A percentile compares a stretch with the other conserved stretches of the same genome.
These are phyloP conservation scores for Phtheirospermum japonicum DNA, from an alignment of 257 asterid genomes.

Conservation along the genomic window DNA sequence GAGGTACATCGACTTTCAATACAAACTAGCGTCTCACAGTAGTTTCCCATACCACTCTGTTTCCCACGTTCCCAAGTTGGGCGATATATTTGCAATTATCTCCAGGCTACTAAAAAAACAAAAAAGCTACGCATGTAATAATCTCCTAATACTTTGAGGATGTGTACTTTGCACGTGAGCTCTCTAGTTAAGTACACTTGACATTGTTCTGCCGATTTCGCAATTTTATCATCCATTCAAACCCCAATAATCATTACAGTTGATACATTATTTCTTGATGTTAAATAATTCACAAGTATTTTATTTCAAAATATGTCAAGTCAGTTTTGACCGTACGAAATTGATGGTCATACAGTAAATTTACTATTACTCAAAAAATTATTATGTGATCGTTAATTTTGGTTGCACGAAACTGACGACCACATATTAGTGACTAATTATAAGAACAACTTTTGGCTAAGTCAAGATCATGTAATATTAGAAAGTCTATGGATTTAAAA, in stretches of 20 bases:
- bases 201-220: slow-evolving; percentile 2
- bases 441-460: not conserved
- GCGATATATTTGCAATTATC: not conserved
- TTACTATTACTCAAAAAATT: too few relatives aligned
- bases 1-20: not conserved
- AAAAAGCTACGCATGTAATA: not conserved
- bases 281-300: too few relatives aligned
- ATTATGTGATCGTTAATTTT: too few relatives aligned
- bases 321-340: not conserved
- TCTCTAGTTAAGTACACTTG: slow-evolving; percentile 1
- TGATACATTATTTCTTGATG: too few relatives aligned
- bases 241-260: too few relatives aligned
- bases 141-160: slow-evolving; percentile 1
- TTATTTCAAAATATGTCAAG: too few relatives aligned
- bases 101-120: not conserved
- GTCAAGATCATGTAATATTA: too few relatives aligned
- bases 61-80: slow-evolving; percentile 31
- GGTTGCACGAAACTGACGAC: too few relatives aligned
- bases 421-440: too few relatives aligned
- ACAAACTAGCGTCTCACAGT: slow-evolving; percentile 13
- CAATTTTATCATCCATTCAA: not conserved
- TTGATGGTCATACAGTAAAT: not conserved
- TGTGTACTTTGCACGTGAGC: slow-evolving; percentile 28
- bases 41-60: slow-evolving; percentile 28
- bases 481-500: too few relatives aligned